Percentiles rank a stretch among this genome's conserved stretches.
These are phyloP conservation scores for Triticum dicoccoides DNA, from an alignment of 176 grass and related monocot genomes.

Conservation along the genomic window DNA sequence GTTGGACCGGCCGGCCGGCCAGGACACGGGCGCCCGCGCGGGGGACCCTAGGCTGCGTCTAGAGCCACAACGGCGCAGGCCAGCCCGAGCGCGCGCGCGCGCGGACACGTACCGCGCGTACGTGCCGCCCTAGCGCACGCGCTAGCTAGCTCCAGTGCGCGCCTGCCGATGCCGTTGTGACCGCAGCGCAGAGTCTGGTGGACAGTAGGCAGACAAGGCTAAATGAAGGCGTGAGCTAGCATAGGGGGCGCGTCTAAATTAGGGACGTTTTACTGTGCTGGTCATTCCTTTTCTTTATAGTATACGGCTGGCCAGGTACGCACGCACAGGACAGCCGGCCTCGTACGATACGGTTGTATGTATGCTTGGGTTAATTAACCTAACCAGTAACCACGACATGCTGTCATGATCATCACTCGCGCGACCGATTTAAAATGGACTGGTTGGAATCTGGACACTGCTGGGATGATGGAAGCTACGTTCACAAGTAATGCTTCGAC, in stretches of 20 bases:
- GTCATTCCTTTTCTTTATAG: background rate
- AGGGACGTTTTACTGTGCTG: conserved; percentile 12
- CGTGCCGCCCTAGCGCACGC: background rate
- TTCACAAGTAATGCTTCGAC: background rate
- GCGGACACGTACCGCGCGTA: background rate
- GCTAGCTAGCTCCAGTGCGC: background rate
- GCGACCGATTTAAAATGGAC: no score
- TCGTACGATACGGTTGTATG: no score
- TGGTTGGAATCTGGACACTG: no score
- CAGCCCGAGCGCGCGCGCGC: background rate
- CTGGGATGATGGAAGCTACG: background rate
- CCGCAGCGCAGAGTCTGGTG: no score
- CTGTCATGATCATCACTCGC: background rate
- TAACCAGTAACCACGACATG: background rate
- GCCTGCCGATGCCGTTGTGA: background rate
- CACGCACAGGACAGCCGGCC: conserved; percentile 9
- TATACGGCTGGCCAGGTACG: background rate
- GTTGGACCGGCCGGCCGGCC: conserved; percentile 13
- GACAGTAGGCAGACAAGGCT: conserved; percentile 16
- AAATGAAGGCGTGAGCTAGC: background rate
- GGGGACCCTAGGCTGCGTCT: background rate
- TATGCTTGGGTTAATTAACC: background rate
- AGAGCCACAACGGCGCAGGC: no score
- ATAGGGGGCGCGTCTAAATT: background rate
- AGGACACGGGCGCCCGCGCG: background rate